Percentiles rank a stretch among this genome's conserved stretches.
These are phyloP conservation scores for Saturnispora silvae DNA, from an alignment of 805 yeast genomes.

Conservation along the genomic window DNA sequence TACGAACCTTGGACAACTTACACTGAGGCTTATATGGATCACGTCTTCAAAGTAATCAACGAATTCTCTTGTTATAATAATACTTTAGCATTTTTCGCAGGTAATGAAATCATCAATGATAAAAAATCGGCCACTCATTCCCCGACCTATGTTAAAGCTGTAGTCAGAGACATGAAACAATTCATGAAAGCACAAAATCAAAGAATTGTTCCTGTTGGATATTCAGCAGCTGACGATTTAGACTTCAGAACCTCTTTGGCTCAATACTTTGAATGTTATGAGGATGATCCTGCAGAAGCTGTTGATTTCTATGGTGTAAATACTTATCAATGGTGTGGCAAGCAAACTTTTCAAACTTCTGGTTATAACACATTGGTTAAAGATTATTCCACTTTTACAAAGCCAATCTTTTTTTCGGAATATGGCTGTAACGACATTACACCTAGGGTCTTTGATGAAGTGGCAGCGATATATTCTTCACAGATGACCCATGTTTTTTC, in stretches of 20 bases:
- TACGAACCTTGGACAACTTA: slow-evolving; percentile 75
- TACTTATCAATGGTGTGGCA: slow-evolving; percentile 94
- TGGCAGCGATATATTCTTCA: slow-evolving; percentile 60
- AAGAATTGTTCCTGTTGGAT: slow-evolving; percentile 69
- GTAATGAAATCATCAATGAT: slow-evolving; percentile 68
- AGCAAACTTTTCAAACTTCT: slow-evolving; percentile 53
- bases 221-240: slow-evolving; percentile 84
- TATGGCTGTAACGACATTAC: slow-evolving; percentile 70
- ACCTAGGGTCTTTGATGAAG: slow-evolving; percentile 73
- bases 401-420: slow-evolving; percentile 78
- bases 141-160: slow-evolving; percentile 72
- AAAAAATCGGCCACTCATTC: slow-evolving; percentile 41
- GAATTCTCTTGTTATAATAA: slow-evolving; percentile 54
- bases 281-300: slow-evolving; percentile 67
- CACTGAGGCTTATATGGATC: slow-evolving; percentile 35
- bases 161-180: slow-evolving; percentile 67
- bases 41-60: slow-evolving; percentile 74
- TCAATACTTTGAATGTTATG: slow-evolving; percentile 68
- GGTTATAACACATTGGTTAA: slow-evolving; percentile 68
- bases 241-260: slow-evolving; percentile 66
- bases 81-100: slow-evolving; percentile 70
- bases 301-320: slow-evolving; percentile 89
- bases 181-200: slow-evolving; percentile 51
- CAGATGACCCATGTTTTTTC: slow-evolving; percentile 80
- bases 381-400: slow-evolving; percentile 58